Evolutionary conservation across 805 yeast genomes (phyloP), one percentile per base, ranked within the genome.

Genomic region (Kuraishia piskuri): DNA sequence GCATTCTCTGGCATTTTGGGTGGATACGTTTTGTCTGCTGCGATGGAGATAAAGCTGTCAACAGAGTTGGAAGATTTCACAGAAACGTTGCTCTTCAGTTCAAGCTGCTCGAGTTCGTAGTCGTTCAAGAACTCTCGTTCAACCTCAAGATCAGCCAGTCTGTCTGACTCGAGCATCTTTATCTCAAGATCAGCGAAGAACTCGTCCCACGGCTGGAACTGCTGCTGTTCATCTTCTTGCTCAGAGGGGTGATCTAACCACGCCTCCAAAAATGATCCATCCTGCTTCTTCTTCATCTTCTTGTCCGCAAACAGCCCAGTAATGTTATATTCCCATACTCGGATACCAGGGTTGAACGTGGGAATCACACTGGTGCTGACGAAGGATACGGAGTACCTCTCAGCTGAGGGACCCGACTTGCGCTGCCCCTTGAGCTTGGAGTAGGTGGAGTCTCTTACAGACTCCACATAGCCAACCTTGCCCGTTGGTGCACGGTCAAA

Each of bases 241-340:
- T 3, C 20, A 19, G 40, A 3, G 5, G 21, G 14, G 31, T 2
- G 17, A 21, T 17, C 17, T 12, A 31, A 31, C 20, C 51, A 21
- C 10, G 22, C 12, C 23, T 49, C 24, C 10, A 53, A 52, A 17
- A 53, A 44, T 50, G 52, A 20, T 26, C 54, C 49, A 24, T 60
- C 53, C 46, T 58, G 59, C 19, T 58, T 54, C 20, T 57, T 17
- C 24, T 22, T 37, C n/a, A 7, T 21, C 26, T 45, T 49, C 23
- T 36, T 22, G 7, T 48, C 40, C 21, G 62, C 60, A n/a, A 64
- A 69, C 49, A 86, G 63, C 1, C 75, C 84, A 0, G 88, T 77
- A 40, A 79, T 78, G 62, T 89, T 89, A 66, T 89, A 89, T 64
- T 89, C 96, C 94, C 95, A 89, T 1, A 89, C 82, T 57, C 96